Conservation (phyloP, 2,329 filamentous ascomycete genomes). For the Chaetoscypha palmicola region DNA sequence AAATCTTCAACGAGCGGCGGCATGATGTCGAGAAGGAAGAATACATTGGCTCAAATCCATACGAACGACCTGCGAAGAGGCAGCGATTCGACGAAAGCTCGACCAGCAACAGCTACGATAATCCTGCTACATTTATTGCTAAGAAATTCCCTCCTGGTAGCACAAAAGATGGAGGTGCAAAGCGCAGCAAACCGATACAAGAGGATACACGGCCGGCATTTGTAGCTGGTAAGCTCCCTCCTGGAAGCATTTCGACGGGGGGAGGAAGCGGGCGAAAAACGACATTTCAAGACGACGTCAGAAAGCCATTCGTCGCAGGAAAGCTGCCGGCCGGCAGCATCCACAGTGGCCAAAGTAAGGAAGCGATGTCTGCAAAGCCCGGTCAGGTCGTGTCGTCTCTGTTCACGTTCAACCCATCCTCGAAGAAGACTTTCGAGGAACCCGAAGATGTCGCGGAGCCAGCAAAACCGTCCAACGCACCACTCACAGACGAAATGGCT, state of each 20-base stretch:
- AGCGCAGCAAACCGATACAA: constrained; percentile 17
- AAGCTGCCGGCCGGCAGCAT: constrained; percentile 25
- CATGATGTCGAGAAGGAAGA: constrained; percentile 25
- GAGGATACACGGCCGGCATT: constrained; percentile 27
- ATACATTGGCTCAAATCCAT: constrained; percentile 26
- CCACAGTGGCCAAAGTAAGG: constrained; percentile 26
- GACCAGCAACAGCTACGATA: constrained; percentile 5
- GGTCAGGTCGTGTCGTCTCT: constrained; percentile 78
- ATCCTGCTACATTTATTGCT: constrained; percentile 19
- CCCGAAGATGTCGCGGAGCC: constrained; percentile 43
- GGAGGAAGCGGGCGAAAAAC: constrained; percentile 15
- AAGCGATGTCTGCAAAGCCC: constrained; percentile 34
- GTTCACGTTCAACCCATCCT: constrained; percentile 80
- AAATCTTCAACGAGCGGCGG: constrained; percentile 25
- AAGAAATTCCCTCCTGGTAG: constrained; percentile 34
- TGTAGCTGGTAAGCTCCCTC: constrained; percentile 22
- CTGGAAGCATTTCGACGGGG: constrained; percentile 24
- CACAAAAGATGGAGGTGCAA: constrained; percentile 26
- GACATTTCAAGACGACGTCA: constrained; percentile 18
- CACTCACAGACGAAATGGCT: constrained; percentile 72
- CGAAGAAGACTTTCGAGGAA: constrained; percentile 53
- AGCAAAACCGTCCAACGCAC: constrained; percentile 80
- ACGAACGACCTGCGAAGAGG: constrained; percentile 36
- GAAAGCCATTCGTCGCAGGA: constrained; percentile 23
- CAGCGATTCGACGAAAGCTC: constrained; percentile 34